Percentiles rank a stretch among this genome's conserved stretches.
These are phyloP conservation scores for Tolypocladium pustulatum DNA, from an alignment of 2,329 filamentous ascomycete species.

Conservation along the genomic window DNA sequence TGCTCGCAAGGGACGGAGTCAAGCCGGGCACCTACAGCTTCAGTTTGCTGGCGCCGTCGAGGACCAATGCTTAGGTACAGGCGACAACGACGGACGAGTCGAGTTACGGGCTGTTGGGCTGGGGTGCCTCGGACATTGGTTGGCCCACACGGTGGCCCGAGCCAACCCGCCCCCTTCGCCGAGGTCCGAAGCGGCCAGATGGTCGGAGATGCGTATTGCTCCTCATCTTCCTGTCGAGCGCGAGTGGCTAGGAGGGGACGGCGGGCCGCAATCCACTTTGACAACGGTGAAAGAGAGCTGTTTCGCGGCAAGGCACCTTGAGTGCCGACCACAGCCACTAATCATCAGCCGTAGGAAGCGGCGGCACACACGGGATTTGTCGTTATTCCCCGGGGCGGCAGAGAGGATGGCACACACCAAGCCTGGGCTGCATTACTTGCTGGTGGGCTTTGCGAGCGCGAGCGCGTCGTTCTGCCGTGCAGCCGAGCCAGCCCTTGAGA, in stretches of 20 bases:
- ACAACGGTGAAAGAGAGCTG: not conserved
- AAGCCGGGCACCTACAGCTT: not conserved
- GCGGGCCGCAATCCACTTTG: not conserved
- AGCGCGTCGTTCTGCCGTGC: not conserved
- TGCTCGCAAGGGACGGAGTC: not conserved
- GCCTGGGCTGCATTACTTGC: not conserved
- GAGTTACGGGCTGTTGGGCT: not conserved
- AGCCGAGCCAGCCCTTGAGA: not conserved
- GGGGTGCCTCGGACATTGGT: not conserved
- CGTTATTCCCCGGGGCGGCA: no score
- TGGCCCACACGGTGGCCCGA: not conserved
- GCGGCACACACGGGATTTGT: not conserved
- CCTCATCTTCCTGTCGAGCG: not conserved
- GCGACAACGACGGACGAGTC: not conserved
- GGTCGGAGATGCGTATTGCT: not conserved
- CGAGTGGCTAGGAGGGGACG: not conserved
- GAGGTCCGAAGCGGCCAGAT: constrained; percentile 1
- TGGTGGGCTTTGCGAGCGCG: not conserved
- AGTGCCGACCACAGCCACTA: not conserved
- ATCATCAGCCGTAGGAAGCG: not conserved
- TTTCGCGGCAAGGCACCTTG: not conserved
- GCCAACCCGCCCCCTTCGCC: not conserved
- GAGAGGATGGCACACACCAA: not conserved
- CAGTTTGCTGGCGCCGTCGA: not conserved
- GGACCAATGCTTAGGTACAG: not conserved